These are phyloP conservation scores for Camellia lanceoleosa DNA, from an alignment of 148 eudicot species.

Conservation along the genomic window DNA sequence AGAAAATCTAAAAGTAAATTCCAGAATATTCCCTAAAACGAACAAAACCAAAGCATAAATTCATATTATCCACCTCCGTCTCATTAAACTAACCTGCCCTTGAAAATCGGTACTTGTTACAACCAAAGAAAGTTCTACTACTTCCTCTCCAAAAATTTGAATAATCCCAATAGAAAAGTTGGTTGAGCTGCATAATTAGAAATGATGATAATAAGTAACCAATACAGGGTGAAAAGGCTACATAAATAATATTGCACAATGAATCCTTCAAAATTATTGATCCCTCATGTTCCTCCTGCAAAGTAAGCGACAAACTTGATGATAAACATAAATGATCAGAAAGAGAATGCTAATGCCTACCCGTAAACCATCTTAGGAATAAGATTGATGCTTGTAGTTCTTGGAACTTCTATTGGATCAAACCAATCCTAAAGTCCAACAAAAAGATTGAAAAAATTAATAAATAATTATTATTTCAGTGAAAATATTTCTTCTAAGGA, in stretches of 20 bases:
- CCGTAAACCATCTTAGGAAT: slow-evolving; percentile 90
- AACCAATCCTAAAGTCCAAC: slow-evolving; percentile 57
- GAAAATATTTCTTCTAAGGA: not conserved
- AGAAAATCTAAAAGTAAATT: too few relatives aligned
- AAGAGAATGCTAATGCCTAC: slow-evolving; percentile 32
- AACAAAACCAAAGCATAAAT: too few relatives aligned
- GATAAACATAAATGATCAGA: slow-evolving; percentile 12
- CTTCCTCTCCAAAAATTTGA: slow-evolving; percentile 73
- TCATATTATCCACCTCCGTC: not conserved
- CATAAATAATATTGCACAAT: slow-evolving; percentile 52
- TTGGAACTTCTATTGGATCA: slow-evolving; percentile 64
- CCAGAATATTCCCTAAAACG: too few relatives aligned
- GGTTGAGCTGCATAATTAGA: slow-evolving; percentile 51
- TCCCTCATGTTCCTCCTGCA: slow-evolving; percentile 59
- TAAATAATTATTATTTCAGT: too few relatives aligned
- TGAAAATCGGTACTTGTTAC: slow-evolving; percentile 60
- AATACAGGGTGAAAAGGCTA: not conserved
- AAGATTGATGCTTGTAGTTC: slow-evolving; percentile 49
- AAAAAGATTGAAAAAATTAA: too few relatives aligned
- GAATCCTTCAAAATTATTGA: slow-evolving; percentile 78
- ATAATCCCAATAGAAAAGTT: slow-evolving; percentile 68
- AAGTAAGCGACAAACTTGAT: not conserved
- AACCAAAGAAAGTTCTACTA: slow-evolving; percentile 81
- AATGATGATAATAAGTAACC: not conserved
- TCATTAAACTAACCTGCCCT: slow-evolving; percentile 53